These are phyloP conservation scores for Starmera caribaea DNA, from an alignment of 805 yeast species.

Conservation along the genomic window DNA sequence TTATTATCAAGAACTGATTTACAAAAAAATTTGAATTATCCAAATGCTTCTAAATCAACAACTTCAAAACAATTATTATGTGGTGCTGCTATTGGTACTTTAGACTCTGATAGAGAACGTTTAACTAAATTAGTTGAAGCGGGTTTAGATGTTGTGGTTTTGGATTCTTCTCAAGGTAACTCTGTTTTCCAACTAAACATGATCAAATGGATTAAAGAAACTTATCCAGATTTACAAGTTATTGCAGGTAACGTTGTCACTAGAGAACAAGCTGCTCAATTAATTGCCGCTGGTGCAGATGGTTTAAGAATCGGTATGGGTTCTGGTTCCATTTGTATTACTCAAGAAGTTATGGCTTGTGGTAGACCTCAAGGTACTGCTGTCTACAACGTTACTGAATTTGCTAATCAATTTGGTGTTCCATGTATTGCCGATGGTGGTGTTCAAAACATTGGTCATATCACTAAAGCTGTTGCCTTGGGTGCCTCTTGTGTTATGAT, in stretches of 20 bases:
- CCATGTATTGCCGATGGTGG: constrained; percentile 99
- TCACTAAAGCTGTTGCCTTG: constrained; percentile 89
- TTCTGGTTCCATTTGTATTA: constrained; percentile 97
- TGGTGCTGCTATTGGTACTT: constrained; percentile 98
- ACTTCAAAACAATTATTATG: constrained; percentile 91
- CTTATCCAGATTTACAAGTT: constrained; percentile 72
- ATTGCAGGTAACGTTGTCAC: constrained; percentile 98
- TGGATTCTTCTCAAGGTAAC: constrained; percentile 97
- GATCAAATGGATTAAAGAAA: constrained; percentile 84
- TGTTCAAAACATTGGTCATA: constrained; percentile 97
- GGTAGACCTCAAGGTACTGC: constrained; percentile 99
- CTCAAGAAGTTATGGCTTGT: constrained; percentile 99
- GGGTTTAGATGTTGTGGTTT: constrained; percentile 91
- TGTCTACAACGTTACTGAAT: constrained; percentile 87
- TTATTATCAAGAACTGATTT: constrained; percentile 92
- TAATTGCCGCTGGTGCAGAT: constrained; percentile 94
- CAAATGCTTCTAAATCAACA: constrained; percentile 89
- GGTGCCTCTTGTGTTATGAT: constrained; percentile 98
- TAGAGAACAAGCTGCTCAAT: constrained; percentile 95
- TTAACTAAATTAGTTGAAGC: constrained; percentile 80
- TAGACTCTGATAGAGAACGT: constrained; percentile 82
- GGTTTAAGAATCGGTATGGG: constrained; percentile 99
- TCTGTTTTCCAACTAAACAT: constrained; percentile 89
- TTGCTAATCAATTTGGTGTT: constrained; percentile 91
- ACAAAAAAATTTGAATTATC: constrained; percentile 90